Evolutionary conservation across 805 yeast genomes (phyloP).

Genomic region (Cyberlindnera veronae): DNA sequence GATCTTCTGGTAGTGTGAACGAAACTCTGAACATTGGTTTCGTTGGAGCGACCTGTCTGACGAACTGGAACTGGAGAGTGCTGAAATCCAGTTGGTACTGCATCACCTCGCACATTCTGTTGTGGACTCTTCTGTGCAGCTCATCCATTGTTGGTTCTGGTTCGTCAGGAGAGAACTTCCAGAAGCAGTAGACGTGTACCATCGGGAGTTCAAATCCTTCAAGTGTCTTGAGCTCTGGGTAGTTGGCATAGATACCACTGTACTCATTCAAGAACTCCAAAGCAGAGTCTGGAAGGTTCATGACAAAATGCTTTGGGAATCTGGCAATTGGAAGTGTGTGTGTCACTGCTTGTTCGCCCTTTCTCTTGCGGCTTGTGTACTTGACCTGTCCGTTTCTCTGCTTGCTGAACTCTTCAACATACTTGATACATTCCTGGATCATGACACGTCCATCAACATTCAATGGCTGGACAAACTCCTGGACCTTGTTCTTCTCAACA

Average conservation of each 20-base stretch:
- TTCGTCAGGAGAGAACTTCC: conserved; percentile 75
- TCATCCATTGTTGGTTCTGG: conserved; percentile 68
- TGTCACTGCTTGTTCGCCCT: conserved; percentile 24
- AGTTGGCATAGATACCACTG: conserved; percentile 60
- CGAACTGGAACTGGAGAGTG: conserved; percentile 66
- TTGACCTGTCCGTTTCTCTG: conserved; percentile 35
- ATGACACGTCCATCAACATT: conserved; percentile 84
- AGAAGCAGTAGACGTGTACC: conserved; percentile 89
- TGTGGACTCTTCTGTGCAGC: conserved; percentile 60
- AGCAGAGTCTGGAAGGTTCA: conserved; percentile 96
- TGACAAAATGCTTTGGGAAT: conserved; percentile 69
- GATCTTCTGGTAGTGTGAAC: conserved; percentile 65
- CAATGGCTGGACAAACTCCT: conserved; percentile 52
- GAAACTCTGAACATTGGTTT: conserved; percentile 93
- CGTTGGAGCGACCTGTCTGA: conserved; percentile 93
- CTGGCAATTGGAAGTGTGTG: conserved; percentile 43
- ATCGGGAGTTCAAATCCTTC: conserved; percentile 61
- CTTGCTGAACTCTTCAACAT: conserved; percentile 46
- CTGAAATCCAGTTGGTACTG: conserved; percentile 43
- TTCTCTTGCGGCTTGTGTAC: conserved; percentile 35
- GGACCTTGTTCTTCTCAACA: conserved; percentile 59
- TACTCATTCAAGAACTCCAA: conserved; percentile 75
- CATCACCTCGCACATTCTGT: conserved; percentile 44
- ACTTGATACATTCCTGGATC: conserved; percentile 55
- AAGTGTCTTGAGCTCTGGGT: conserved; percentile 34